Percentiles rank a stretch among this genome's conserved stretches.
These are phyloP conservation scores for Myriosclerotinia duriaeana DNA, from an alignment of 2,329 filamentous ascomycete genomes.

Conservation along the genomic window DNA sequence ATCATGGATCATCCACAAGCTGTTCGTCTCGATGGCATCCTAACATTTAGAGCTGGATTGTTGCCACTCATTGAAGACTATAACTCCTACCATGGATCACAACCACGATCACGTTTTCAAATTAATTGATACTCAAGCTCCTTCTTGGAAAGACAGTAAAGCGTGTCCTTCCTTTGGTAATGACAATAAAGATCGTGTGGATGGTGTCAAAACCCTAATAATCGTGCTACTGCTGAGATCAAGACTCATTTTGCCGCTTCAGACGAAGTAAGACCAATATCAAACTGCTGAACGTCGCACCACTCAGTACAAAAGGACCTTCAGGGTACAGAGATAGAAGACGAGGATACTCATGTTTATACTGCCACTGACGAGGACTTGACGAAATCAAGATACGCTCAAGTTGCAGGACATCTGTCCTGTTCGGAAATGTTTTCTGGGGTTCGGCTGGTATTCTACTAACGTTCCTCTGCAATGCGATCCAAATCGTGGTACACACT, in stretches of 20 bases:
- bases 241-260: background rate
- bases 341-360: no score
- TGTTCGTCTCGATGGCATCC: no score
- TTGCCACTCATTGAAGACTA: no score
- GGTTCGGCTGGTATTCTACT: slow-evolving; percentile 67
- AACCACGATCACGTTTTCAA: background rate
- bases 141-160: background rate
- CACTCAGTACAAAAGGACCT: background rate
- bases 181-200: no score
- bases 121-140: background rate
- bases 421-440: slow-evolving; percentile 66
- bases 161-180: background rate
- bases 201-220: no score
- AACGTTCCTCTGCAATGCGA: slow-evolving; percentile 73
- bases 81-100: no score
- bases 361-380: background rate
- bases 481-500: slow-evolving; percentile 71
- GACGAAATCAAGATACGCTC: background rate
- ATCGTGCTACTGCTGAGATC: no score
- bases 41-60: no score
- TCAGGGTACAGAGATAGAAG: no score
- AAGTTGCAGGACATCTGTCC: background rate
- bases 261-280: background rate
- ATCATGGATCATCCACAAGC: no score
- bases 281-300: background rate